These are phyloP conservation scores for Dryadomyces sulphureus DNA, from an alignment of 2,329 filamentous ascomycete species.

Conservation along the genomic window DNA sequence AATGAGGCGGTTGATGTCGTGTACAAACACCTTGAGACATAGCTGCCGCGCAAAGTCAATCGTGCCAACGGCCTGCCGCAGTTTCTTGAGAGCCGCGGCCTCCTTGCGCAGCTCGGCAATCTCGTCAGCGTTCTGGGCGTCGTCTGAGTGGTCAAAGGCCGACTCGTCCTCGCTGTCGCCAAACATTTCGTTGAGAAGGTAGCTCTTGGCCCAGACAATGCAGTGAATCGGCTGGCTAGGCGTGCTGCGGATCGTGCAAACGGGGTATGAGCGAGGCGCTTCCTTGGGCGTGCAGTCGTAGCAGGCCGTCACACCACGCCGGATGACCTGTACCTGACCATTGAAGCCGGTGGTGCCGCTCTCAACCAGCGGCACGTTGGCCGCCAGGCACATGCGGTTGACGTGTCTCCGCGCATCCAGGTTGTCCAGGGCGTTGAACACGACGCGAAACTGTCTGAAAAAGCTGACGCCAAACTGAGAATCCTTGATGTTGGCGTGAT, in stretches of 20 bases:
- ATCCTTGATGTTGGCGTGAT: slow-evolving; percentile 95
- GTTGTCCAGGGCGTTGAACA: slow-evolving; percentile 97
- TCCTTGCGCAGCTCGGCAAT: slow-evolving; percentile 80
- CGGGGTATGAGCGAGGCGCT: slow-evolving; percentile 80
- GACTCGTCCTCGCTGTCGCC: slow-evolving; percentile 80
- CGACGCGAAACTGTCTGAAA: slow-evolving; percentile 70
- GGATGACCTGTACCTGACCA: slow-evolving; percentile 93
- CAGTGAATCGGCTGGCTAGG: slow-evolving; percentile 95
- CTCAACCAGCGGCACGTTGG: slow-evolving; percentile 80
- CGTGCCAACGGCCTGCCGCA: slow-evolving; percentile 68
- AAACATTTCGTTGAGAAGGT: slow-evolving; percentile 88
- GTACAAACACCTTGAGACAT: slow-evolving; percentile 84
- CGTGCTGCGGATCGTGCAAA: slow-evolving; percentile 93
- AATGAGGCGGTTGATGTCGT: slow-evolving; percentile 67
- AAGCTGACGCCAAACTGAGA: slow-evolving; percentile 71
- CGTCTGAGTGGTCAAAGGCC: slow-evolving; percentile 63
- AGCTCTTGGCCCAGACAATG: slow-evolving; percentile 98
- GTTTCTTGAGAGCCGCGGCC: slow-evolving; percentile 66
- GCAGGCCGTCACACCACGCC: slow-evolving; percentile 81
- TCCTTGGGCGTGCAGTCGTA: slow-evolving; percentile 92
- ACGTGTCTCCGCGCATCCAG: slow-evolving; percentile 87
- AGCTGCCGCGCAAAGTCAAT: slow-evolving; percentile 62
- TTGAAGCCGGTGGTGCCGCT: slow-evolving; percentile 97
- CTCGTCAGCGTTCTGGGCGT: slow-evolving; percentile 71
- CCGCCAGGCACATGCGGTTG: slow-evolving; percentile 92